These are phyloP conservation scores for Hortiboletus flavorubellus DNA, from an alignment of 768 basidiomycete genomes.

Conservation along the genomic window DNA sequence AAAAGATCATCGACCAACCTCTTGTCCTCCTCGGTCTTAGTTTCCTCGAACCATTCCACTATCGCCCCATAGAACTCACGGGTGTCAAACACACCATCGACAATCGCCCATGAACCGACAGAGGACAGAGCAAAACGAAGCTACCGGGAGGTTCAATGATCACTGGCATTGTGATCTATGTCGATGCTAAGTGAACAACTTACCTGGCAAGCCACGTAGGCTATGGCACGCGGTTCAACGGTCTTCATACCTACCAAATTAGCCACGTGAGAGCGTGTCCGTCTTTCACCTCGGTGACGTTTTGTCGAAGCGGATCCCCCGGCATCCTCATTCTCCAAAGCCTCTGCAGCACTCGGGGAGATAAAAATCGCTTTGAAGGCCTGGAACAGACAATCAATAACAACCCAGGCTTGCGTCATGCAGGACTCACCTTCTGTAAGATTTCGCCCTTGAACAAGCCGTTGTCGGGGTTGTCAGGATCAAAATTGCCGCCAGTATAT, in stretches of 20 bases:
- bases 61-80: background rate
- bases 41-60: conserved; percentile 3
- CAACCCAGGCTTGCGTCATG: background rate
- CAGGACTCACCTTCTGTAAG: background rate
- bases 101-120: background rate
- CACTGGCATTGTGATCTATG: too few species aligned
- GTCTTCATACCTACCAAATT: background rate
- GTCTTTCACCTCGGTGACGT: background rate
- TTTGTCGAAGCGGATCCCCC: too few species aligned
- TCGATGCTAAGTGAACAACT: too few species aligned
- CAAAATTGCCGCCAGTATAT: background rate
- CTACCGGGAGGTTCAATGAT: background rate
- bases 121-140: conserved; percentile 3
- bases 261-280: background rate
- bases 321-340: background rate
- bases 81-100: background rate
- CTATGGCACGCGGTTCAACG: background rate
- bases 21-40: too few species aligned
- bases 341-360: background rate
- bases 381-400: background rate
- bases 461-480: background rate
- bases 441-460: background rate
- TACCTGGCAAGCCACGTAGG: conserved; percentile 7
- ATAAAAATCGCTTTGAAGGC: conserved; percentile 1
- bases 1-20: background rate